Evolutionary conservation across 176 grass and related monocot species (phyloP).

Genomic region (Raddia distichophylla): DNA sequence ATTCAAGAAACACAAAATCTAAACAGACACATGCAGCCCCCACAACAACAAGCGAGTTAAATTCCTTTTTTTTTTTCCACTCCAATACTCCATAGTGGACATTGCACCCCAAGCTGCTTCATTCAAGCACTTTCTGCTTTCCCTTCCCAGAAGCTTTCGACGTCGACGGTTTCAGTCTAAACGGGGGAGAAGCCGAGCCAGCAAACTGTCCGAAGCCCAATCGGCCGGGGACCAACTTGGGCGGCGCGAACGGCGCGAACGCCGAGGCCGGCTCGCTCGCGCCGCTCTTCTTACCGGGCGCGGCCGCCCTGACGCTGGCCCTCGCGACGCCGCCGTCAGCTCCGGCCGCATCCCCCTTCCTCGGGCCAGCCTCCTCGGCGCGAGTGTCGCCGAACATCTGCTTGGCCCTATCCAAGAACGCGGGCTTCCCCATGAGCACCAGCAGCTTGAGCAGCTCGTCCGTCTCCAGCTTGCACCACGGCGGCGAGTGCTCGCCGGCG

Average conservation of each 20-base stretch:
- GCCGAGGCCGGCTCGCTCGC: not conserved
- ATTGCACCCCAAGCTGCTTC: not conserved
- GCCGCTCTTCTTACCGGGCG: not conserved
- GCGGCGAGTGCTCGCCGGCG: not conserved
- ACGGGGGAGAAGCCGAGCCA: constrained; percentile 29
- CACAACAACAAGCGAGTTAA: too few relatives aligned
- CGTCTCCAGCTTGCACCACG: constrained; percentile 51
- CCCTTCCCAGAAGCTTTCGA: constrained; percentile 12
- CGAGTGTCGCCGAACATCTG: not conserved
- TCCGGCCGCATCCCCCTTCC: not conserved
- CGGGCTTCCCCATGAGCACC: constrained; percentile 36
- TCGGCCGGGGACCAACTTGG: constrained; percentile 40
- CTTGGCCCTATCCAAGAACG: constrained; percentile 50
- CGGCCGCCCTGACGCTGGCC: not conserved
- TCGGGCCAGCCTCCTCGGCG: not conserved
- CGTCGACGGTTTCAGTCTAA: constrained; percentile 36
- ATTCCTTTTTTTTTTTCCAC: too few relatives aligned
- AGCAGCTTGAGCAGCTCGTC: constrained; percentile 59
- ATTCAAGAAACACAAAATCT: not conserved
- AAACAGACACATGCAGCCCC: not conserved
- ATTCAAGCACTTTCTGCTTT: constrained; percentile 35
- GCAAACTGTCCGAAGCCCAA: constrained; percentile 56
- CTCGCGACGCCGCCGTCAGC: not conserved
- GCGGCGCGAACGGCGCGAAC: constrained; percentile 43
- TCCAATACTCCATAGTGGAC: too few relatives aligned